Evolutionary conservation across 1,139 yeast species (phyloP), one percentile per base, ranked within the genome.

Genomic region (Yamadazyma conglobata): DNA sequence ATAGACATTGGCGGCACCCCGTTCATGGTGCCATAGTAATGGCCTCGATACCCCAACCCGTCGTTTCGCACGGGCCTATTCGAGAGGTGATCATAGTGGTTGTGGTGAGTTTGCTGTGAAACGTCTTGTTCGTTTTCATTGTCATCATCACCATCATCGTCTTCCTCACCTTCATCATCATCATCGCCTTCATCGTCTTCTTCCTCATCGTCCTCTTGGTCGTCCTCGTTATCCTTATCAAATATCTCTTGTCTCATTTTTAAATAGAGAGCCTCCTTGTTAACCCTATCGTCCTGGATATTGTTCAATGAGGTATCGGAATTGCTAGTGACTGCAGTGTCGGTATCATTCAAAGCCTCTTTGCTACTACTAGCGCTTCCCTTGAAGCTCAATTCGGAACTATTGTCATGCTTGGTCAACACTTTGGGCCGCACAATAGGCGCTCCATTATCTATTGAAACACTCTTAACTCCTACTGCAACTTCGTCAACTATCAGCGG

Each of bases 231-330:
- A 10, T 46, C 52, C 11, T 44, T 43, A 15, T 51, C 49, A 46
- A 71, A 70, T 8, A 71, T 71, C 31, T 70, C 54, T 18, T 69
- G 72, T 27, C 77, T 50, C 8, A 70, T 62, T 41, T 58, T 60
- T 43, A 58, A 59, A 42, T 70, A 70, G 14, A 63, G 53, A 8
- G 66, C 70, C 34, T 66, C 70, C 30, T 65, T 57, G 7, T 54
- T 18, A 11, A 22, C 27, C 11, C 27, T 17, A 13, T 19, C 27
- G 11, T 18, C 27, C 13, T 25, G 16, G 10, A 25, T 25, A n/a
- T 25, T 22, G 5, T 14, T 9, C 11, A 5, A 11, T 15, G 19
- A n/a, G 25, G 6, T 15, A n/a, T 23, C 25, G 3, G 19, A n/a
- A 14, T 9, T 23, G 13, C 13, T 23, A 4, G 24, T 22, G 5